phyloP scores from a whole-genome alignment of 169 alveolate species.

The Eimeria necatrix region DNA sequence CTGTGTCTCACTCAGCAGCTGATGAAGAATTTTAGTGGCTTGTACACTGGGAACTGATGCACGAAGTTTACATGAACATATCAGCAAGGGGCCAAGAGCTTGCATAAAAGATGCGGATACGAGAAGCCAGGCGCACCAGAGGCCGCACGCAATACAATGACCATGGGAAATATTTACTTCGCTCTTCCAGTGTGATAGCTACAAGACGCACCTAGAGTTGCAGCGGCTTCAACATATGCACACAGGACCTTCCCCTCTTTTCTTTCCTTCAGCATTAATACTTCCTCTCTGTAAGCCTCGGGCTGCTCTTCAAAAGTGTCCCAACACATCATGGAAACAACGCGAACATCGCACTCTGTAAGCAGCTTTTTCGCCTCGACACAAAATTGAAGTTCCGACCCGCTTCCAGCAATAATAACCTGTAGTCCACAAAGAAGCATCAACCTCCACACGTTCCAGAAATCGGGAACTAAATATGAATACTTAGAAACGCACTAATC shows the following conservation, averaged over 20 bases:
- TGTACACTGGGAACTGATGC: too few relatives aligned
- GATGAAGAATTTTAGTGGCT: too few relatives aligned
- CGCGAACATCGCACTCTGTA: slow-evolving; percentile 84
- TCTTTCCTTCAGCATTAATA: slow-evolving; percentile 66
- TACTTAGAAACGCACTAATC: too few relatives aligned
- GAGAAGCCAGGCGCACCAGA: too few relatives aligned
- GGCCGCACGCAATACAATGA: neutral
- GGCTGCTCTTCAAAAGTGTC: slow-evolving; percentile 86
- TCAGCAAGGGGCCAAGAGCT: too few relatives aligned
- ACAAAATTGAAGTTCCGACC: slow-evolving; percentile 87
- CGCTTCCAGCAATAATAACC: slow-evolving; percentile 86
- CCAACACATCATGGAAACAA: slow-evolving; percentile 91
- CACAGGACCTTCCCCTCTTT: slow-evolving; percentile 62
- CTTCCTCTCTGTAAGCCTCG: slow-evolving; percentile 65
- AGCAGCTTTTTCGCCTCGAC: slow-evolving; percentile 85
- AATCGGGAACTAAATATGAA: too few relatives aligned
- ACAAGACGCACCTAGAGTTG: slow-evolving; percentile 61
- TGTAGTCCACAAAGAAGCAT: slow-evolving; percentile 18
- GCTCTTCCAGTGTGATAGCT: too few relatives aligned
- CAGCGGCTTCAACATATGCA: slow-evolving; percentile 80
- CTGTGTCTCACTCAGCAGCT: too few relatives aligned
- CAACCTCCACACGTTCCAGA: too few relatives aligned
- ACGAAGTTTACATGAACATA: too few relatives aligned
- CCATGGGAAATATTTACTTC: neutral
- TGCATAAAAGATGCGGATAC: too few relatives aligned